Conservation (phyloP, 148 eudicot genomes). For the Polygonum aviculare region DNA sequence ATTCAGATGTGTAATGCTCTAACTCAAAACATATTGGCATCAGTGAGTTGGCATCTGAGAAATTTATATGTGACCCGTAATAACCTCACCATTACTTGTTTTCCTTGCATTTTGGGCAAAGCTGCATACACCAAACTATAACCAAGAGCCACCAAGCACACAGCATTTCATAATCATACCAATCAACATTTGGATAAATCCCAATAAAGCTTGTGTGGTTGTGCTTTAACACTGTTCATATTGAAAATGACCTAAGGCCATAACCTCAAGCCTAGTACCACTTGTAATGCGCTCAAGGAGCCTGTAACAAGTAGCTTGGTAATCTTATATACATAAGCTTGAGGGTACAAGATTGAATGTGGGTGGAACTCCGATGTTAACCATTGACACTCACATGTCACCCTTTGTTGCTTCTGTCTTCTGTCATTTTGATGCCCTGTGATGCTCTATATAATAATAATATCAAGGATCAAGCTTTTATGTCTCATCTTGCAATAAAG, state of each 20-base stretch:
- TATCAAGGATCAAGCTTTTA: neutral
- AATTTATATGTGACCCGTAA: neutral
- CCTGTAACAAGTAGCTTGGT: too few species aligned
- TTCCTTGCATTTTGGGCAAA: neutral
- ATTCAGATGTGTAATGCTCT: neutral
- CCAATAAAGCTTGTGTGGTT: neutral
- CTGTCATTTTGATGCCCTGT: neutral
- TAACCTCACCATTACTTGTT: neutral
- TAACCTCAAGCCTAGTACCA: neutral
- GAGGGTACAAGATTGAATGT: neutral
- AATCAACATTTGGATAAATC: neutral
- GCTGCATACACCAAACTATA: neutral
- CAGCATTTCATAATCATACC: neutral
- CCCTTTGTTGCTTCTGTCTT: neutral
- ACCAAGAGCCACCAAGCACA: neutral
- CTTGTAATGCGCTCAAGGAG: too few species aligned
- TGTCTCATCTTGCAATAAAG: conserved; percentile 1
- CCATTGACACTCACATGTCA: neutral
- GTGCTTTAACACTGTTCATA: neutral
- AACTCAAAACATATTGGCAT: neutral
- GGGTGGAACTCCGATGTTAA: neutral
- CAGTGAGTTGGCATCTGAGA: neutral
- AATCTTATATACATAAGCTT: too few species aligned
- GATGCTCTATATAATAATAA: neutral
- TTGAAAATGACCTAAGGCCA: neutral